phyloP scores from a whole-genome alignment of 768 basidiomycete species.

The Vararia minispora region DNA sequence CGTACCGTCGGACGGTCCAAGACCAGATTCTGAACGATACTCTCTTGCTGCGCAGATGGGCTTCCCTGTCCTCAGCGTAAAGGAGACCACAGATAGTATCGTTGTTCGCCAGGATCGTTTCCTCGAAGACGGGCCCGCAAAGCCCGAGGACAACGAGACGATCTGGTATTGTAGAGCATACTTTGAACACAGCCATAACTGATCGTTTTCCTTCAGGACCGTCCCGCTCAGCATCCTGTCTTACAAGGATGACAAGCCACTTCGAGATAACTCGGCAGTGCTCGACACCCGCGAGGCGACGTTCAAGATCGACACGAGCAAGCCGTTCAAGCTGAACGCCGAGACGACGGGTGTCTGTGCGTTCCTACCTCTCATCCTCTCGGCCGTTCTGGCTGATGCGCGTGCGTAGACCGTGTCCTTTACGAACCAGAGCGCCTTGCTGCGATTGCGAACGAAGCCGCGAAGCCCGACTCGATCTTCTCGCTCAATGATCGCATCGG shows the following conservation, averaged over 20 bases:
- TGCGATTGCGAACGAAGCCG: slow-evolving; percentile 71
- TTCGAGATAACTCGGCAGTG: slow-evolving; percentile 53
- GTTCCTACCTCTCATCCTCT: slow-evolving; percentile 20
- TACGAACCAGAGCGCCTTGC: slow-evolving; percentile 74
- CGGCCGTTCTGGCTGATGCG: background rate
- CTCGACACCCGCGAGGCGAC: slow-evolving; percentile 58
- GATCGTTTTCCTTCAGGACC: slow-evolving; percentile 38
- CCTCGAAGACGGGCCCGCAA: slow-evolving; percentile 71
- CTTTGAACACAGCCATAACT: too few relatives aligned
- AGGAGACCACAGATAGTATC: slow-evolving; percentile 62
- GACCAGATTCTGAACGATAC: background rate
- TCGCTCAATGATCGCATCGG: slow-evolving; percentile 83
- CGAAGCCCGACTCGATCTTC: slow-evolving; percentile 53
- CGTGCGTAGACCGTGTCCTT: slow-evolving; percentile 59
- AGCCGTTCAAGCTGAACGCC: slow-evolving; percentile 84
- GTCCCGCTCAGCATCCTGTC: slow-evolving; percentile 69
- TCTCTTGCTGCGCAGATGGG: slow-evolving; percentile 36
- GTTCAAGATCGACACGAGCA: slow-evolving; percentile 62
- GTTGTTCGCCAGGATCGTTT: slow-evolving; percentile 85
- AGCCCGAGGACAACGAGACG: slow-evolving; percentile 77
- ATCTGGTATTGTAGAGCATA: too few relatives aligned
- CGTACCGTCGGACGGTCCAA: background rate
- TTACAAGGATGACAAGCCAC: slow-evolving; percentile 41
- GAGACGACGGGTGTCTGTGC: slow-evolving; percentile 82
- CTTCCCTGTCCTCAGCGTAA: slow-evolving; percentile 84